Evolutionary conservation across 2,329 filamentous ascomycete species (phyloP).

Genomic region (Aschersonia sp.): DNA sequence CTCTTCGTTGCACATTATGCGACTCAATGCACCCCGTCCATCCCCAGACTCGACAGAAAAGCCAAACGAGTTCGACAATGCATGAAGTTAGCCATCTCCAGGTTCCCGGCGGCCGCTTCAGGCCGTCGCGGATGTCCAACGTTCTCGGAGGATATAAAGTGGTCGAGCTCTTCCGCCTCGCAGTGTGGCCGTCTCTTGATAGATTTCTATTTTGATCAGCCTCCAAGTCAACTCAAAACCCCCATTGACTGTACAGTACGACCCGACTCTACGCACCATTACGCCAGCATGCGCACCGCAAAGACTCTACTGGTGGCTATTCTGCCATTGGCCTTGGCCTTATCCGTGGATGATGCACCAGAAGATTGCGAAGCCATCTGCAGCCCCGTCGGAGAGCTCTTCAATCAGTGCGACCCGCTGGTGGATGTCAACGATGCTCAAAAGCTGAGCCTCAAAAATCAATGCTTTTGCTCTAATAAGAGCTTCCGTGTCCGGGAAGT

Average conservation of each 20-base stretch:
- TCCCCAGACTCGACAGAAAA: background rate
- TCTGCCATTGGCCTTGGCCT: constrained; percentile 13
- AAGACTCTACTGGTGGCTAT: constrained; percentile 14
- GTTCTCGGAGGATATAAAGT: background rate
- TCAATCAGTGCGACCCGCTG: constrained; percentile 19
- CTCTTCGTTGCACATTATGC: background rate
- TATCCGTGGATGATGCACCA: constrained; percentile 20
- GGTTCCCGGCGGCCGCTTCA: background rate
- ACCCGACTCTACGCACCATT: background rate
- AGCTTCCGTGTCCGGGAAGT: constrained; percentile 22
- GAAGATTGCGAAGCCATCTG: constrained; percentile 20
- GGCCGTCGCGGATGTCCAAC: background rate
- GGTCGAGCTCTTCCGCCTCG: background rate
- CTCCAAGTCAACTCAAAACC: background rate
- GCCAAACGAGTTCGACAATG: background rate
- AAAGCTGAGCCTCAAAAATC: constrained; percentile 21
- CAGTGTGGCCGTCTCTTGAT: background rate
- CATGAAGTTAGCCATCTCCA: background rate
- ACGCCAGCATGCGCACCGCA: constrained; percentile 12
- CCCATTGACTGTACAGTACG: background rate
- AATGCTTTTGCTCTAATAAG: constrained; percentile 26
- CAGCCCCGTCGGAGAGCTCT: constrained; percentile 18
- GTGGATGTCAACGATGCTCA: constrained; percentile 14
- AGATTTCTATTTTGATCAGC: background rate
- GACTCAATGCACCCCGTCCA: background rate